These are phyloP conservation scores for Coemansia umbellata DNA, from an alignment of 192 early-diverging fungal genomes.

Conservation along the genomic window DNA sequence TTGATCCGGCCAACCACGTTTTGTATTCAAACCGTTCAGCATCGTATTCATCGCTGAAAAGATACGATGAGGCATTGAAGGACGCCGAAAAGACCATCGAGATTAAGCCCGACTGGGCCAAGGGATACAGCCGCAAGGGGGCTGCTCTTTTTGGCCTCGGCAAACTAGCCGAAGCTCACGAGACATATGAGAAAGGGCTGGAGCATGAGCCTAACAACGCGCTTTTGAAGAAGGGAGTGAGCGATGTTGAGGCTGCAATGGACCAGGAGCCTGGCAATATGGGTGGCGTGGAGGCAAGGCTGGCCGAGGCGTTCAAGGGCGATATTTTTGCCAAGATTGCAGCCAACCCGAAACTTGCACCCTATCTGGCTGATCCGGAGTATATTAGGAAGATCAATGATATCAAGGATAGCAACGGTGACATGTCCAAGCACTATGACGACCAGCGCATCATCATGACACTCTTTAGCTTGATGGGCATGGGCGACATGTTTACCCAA, in stretches of 20 bases:
- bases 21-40: conserved; percentile 93
- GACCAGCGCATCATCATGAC: conserved; percentile 81
- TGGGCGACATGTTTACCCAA: conserved; percentile 51
- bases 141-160: conserved; percentile 78
- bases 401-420: conserved; percentile 71
- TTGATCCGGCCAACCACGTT: conserved; percentile 85
- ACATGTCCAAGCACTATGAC: conserved; percentile 64
- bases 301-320: conserved; percentile 59
- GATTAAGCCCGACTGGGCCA: conserved; percentile 81
- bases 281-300: conserved; percentile 24
- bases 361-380: conserved; percentile 72
- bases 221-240: conserved; percentile 67
- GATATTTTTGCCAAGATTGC: conserved; percentile 77
- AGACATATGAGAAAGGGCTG: conserved; percentile 73
- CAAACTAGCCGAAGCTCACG: conserved; percentile 65
- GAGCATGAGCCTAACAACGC: conserved; percentile 76
- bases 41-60: conserved; percentile 69
- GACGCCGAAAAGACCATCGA: conserved; percentile 85
- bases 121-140: conserved; percentile 89
- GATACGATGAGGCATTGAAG: conserved; percentile 71
- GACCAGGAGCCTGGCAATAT: conserved; percentile 23
- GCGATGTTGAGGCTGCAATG: conserved; percentile 68
- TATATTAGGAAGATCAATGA: conserved; percentile 68
- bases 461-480: conserved; percentile 72
- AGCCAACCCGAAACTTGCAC: conserved; percentile 71